Conservation (phyloP, 2,329 filamentous ascomycete species). For the Penicillium freii region DNA sequence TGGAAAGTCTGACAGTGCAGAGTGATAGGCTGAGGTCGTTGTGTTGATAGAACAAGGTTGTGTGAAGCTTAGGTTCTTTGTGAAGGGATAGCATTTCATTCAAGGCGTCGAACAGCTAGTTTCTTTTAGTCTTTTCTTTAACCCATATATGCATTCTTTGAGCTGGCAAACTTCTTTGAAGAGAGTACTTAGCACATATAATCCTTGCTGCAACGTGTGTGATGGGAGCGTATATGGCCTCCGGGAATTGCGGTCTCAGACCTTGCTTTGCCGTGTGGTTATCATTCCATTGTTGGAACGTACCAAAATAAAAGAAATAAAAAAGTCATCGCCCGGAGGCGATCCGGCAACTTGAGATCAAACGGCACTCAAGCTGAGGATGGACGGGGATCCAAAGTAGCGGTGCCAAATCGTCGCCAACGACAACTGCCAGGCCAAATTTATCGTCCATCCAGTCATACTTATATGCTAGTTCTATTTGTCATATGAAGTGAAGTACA, state of each 20-base stretch:
- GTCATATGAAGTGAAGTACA: background rate
- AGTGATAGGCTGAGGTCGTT: background rate
- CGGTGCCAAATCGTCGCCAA: background rate
- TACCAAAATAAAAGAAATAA: background rate
- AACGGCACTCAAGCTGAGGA: background rate
- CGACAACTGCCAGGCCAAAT: background rate
- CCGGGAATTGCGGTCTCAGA: background rate
- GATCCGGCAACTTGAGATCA: background rate
- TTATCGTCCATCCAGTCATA: background rate
- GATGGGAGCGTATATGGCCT: background rate
- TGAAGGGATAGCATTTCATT: background rate
- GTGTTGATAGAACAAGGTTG: background rate
- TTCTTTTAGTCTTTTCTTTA: background rate
- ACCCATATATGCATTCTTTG: no score
- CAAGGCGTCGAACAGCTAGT: background rate
- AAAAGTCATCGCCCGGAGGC: background rate
- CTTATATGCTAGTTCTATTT: background rate
- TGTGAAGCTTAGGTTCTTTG: background rate
- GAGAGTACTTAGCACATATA: background rate
- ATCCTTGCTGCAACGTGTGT: background rate
- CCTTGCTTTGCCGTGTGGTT: no score
- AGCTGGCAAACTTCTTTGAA: background rate
- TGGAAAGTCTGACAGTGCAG: slow-evolving; percentile 4
- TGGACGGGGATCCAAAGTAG: background rate
- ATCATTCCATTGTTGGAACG: no score